phyloP scores from a whole-genome alignment of 2,329 filamentous ascomycete species.

The Penicillium sp. region DNA sequence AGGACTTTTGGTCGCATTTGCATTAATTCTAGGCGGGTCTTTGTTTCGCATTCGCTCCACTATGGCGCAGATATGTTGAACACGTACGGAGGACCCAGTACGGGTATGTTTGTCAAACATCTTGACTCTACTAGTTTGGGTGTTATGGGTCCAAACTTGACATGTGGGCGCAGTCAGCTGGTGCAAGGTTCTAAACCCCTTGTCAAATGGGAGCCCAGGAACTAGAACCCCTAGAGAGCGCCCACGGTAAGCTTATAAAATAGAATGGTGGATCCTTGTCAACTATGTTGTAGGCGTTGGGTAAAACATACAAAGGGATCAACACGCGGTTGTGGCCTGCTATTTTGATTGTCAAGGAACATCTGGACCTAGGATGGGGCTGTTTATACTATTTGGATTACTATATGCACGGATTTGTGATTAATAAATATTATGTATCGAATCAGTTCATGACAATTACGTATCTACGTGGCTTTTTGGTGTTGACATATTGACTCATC shows the following conservation, averaged over 20 bases:
- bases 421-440: background rate
- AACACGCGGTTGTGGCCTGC: background rate
- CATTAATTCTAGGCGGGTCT: background rate
- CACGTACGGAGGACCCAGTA: background rate
- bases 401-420: background rate
- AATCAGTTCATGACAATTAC: background rate
- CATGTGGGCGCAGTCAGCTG: slow-evolving; percentile 1
- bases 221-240: background rate
- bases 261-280: background rate
- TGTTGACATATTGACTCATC: background rate
- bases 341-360: background rate
- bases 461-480: background rate
- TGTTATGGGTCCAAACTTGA: background rate
- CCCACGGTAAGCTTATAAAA: slow-evolving; percentile 3
- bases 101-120: background rate
- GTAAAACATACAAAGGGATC: background rate
- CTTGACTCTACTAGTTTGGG: background rate
- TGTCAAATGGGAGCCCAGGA: background rate
- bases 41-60: background rate
- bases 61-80: background rate
- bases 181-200: background rate
- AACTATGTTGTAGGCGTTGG: background rate
- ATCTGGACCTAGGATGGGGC: background rate
- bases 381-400: background rate
- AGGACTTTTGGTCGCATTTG: background rate